Base-by-base conservation (phyloP, 495 filamentous ascomycete genomes). In the Pseudotulostoma volvatum region DNA sequence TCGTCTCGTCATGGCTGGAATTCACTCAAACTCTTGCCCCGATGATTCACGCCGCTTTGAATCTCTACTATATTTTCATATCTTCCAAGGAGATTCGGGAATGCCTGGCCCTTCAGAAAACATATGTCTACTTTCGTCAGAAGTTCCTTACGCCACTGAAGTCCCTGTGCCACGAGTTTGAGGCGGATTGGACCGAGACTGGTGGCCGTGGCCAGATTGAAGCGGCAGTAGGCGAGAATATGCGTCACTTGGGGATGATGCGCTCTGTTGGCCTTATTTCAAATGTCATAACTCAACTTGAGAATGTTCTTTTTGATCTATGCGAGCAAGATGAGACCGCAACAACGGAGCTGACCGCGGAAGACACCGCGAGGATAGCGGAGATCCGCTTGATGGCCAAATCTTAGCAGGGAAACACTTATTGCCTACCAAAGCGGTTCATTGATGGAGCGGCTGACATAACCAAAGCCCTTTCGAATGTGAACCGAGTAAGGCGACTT, bases 21-120 rank as follows among this genome's bases (percentile, higher is more conserved):
- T 58, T 66, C 31, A 56, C 61, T 0, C 58, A 67, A 33, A 52
- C 48, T 9, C 37, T 57, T 13, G 53, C 57, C 7, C 57, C 61
- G 9, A 46, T 52, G 11, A 48, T 64, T 31, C 61, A 65, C 38
- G 52, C 61, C 13, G 60, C 60, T 7, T 49, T 71, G 18, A 69
- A 52, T 36, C 51, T 71, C 0, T 61, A 68, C 36, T 68, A 63
- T 43, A 42, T 68, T 4, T 45, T 70, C 11, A 45, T 64, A 18
- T 61, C 57, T 0, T 60, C 61, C 4, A 19, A 52, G 0, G 31
- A 40, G 0, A 52, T 66, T 0, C 52, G 57, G 3, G 20, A 47
- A 7, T 37, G 47, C 8, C 47, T 68, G 4, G 53, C 60, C 7
- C 50, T 68, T 0, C 55, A 59, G 18, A 63, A 61, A 46, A 57